A percentile compares a stretch with the other conserved stretches of the same genome.
Conservation (phyloP, 352 stramenopile species). For the Phytopythium sindhum region DNA sequence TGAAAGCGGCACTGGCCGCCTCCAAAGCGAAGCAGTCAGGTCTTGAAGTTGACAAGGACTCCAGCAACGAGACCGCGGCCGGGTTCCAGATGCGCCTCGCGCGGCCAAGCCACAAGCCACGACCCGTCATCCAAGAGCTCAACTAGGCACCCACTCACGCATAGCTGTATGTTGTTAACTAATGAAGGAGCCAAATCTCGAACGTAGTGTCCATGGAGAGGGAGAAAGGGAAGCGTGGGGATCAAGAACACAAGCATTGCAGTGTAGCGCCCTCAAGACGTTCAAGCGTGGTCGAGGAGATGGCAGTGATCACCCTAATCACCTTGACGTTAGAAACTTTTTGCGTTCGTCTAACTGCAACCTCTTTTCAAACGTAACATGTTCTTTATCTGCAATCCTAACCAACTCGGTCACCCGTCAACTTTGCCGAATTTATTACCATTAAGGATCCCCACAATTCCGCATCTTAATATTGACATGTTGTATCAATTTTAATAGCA, state of each 20-base stretch:
- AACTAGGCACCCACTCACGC: conserved; percentile 26
- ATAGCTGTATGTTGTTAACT: background rate
- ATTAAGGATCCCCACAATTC: background rate
- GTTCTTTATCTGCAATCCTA: background rate
- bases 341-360: too few species aligned
- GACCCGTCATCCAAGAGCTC: conserved; percentile 72
- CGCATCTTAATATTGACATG: conserved; percentile 21
- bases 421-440: background rate
- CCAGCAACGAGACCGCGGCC: conserved; percentile 2
- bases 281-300: too few species aligned
- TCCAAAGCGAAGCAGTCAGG: conserved; percentile 11
- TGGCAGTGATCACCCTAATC: background rate
- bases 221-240: too few species aligned
- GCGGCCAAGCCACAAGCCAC: conserved; percentile 33
- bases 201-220: background rate
- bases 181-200: background rate
- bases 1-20: conserved; percentile 24
- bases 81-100: conserved; percentile 35
- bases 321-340: background rate
- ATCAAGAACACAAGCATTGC: too few species aligned
- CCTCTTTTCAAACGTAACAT: conserved; percentile 2
- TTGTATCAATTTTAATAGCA: too few species aligned
- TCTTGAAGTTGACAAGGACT: background rate
- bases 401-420: conserved; percentile 1
- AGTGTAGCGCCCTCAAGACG: too few species aligned